Evolutionary conservation across 2,329 filamentous ascomycete species (phyloP), one percentile per base, ranked within the genome.

Genomic region (Spiromastix sp.): DNA sequence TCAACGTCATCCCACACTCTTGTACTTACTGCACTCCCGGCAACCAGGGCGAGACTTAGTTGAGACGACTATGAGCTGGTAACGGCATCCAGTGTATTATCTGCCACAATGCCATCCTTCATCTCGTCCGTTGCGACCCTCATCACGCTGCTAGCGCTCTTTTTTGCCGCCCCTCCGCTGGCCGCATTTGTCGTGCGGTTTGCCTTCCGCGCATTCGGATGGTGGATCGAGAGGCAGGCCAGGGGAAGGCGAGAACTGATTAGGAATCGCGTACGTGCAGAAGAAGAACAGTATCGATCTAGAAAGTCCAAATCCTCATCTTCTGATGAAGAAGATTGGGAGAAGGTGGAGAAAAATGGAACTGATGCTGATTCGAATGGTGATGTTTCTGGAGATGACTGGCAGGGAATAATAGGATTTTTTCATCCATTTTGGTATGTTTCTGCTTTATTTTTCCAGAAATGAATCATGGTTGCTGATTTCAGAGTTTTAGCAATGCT

Each of bases 371-470:
- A 55, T 31, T 53, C 56, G 31, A 67, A 65, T 44, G 66, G 58
- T 30, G 60, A 55, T 17, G 57, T 54, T 38, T 52, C 56, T 8
- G 66, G 71, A 39, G 66, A 71, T 45, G 70, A 81, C 30, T 95
- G 84, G 83, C 70, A 79, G 42, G 87, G 87, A 20, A 77, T 95
- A 35, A 76, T 96, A 43, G 91, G 85, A 30, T 96, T 98, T 70
- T 94, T 98, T 56, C 91, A 98, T 59, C 91, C 91, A 1, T 98
- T 95, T 59, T 96, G 91, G 84, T 89, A 67, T 44, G 71, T 4
- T 22, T 5, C 19, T 38, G 17, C 30, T 27, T 27, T 10, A 30
- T 10, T 5, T 18, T 30, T 9, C 8, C 6, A 4, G 18, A 19
- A 11, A 30, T 19, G 39, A n/a, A 17, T 34, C n/a, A 28, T 29